These are phyloP conservation scores for Cicer cuneatum DNA, from an alignment of 306 rosid species.

Conservation along the genomic window DNA sequence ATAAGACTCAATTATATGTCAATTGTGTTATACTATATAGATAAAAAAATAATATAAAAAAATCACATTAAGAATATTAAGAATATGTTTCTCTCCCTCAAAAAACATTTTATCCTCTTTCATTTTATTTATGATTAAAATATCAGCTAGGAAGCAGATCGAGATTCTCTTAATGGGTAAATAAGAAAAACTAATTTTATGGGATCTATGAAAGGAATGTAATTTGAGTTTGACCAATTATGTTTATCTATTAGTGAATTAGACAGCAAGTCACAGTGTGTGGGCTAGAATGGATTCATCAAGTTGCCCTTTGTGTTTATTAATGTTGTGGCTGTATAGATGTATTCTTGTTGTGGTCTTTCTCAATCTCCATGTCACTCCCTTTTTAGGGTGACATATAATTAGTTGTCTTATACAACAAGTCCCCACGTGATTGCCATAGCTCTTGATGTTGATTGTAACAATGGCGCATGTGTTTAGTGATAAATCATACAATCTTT, in stretches of 20 bases:
- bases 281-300: slow-evolving; percentile 32
- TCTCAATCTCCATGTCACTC: slow-evolving; percentile 4
- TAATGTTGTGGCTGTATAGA: background rate
- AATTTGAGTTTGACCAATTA: background rate
- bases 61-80: too few relatives aligned
- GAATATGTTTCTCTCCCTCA: background rate
- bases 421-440: slow-evolving; percentile 47
- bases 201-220: slow-evolving; percentile 5
- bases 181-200: background rate
- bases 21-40: too few relatives aligned
- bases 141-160: background rate
- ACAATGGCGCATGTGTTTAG: background rate
- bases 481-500: too few relatives aligned
- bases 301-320: slow-evolving; percentile 21
- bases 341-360: slow-evolving; percentile 37
- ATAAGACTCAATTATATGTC: too few relatives aligned
- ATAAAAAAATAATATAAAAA: too few relatives aligned
- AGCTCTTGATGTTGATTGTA: slow-evolving; percentile 2
- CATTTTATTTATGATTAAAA: background rate
- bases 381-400: slow-evolving; percentile 47
- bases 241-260: slow-evolving; percentile 7
- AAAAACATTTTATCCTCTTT: background rate
- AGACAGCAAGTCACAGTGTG: slow-evolving; percentile 26
- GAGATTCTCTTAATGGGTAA: background rate
- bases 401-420: slow-evolving; percentile 42